These are phyloP conservation scores for Ustilago cynodontis DNA, from an alignment of 1,284 basidiomycete species.

Conservation along the genomic window DNA sequence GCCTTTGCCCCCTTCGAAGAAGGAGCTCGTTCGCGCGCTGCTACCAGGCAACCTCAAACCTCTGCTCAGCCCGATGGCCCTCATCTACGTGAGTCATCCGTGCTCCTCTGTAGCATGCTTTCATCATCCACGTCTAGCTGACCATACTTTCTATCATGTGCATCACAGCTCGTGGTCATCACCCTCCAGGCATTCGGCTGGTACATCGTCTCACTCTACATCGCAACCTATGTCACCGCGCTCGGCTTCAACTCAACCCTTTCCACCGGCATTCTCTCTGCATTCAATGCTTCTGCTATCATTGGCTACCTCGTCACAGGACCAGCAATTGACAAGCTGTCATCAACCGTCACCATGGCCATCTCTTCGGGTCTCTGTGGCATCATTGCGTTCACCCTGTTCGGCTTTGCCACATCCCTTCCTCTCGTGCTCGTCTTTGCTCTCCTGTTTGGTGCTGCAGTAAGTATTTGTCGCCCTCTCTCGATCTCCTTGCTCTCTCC, in stretches of 20 bases:
- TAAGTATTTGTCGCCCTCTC: neutral
- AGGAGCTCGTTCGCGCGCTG: conserved; percentile 5
- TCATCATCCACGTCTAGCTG: neutral
- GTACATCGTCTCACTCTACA: conserved; percentile 57
- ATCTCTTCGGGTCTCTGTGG: conserved; percentile 33
- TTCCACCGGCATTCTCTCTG: conserved; percentile 53
- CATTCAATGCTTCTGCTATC: conserved; percentile 60
- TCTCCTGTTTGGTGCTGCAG: conserved; percentile 50
- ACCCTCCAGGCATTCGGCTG: conserved; percentile 49
- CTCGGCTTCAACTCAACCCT: conserved; percentile 45
- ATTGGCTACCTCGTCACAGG: conserved; percentile 54
- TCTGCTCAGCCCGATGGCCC: conserved; percentile 12
- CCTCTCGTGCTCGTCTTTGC: conserved; percentile 50
- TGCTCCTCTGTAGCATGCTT: neutral
- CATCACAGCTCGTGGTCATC: conserved; percentile 24
- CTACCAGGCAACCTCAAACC: conserved; percentile 19
- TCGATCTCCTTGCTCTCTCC: neutral
- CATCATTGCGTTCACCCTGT: conserved; percentile 33
- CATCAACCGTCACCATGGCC: conserved; percentile 45
- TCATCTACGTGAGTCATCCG: conserved; percentile 23
- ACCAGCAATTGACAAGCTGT: conserved; percentile 40
- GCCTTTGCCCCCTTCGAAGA: conserved; percentile 1
- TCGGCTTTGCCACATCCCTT: conserved; percentile 53
- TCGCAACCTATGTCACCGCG: conserved; percentile 45
- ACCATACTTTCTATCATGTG: neutral